A percentile compares a stretch with the other conserved stretches of the same genome.
Conservation (phyloP, 116 monocot genomes). For the Phalaenopsis hybrid region DNA sequence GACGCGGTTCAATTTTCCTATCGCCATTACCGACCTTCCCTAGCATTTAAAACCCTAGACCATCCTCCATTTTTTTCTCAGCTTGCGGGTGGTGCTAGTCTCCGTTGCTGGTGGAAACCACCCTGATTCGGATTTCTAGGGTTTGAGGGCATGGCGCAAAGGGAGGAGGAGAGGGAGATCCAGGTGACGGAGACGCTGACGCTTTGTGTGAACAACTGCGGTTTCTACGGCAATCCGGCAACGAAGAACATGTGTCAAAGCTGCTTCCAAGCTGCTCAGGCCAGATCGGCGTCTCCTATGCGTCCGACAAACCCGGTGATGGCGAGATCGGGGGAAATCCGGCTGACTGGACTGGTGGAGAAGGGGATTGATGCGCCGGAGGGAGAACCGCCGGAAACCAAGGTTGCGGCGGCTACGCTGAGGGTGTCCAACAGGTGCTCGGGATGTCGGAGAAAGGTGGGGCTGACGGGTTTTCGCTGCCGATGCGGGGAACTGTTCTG, state of each 20-base stretch:
- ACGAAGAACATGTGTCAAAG: conserved; percentile 37
- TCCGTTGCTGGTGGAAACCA: neutral
- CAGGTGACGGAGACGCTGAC: conserved; percentile 12
- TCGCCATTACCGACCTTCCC: conserved; percentile 9
- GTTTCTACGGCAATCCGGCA: conserved; percentile 56
- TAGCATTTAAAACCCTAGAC: neutral
- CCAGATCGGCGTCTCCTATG: conserved; percentile 18
- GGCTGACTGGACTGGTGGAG: neutral
- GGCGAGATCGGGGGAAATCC: conserved; percentile 2
- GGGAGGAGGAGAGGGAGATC: conserved; percentile 36
- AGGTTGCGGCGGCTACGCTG: conserved; percentile 7
- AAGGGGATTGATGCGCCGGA: neutral
- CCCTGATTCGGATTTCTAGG: neutral
- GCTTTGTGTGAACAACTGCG: conserved; percentile 64
- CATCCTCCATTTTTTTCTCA: neutral
- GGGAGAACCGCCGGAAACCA: neutral
- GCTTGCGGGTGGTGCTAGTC: neutral
- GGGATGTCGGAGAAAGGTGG: conserved; percentile 47
- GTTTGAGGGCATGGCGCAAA: conserved; percentile 3
- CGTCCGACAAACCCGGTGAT: neutral
- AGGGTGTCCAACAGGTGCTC: conserved; percentile 37
- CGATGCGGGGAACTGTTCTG: conserved; percentile 88
- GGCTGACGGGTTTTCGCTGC: conserved; percentile 63
- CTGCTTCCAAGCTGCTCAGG: conserved; percentile 48
- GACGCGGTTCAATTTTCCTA: conserved; percentile 9